A percentile compares a stretch with the other conserved stretches of the same genome.
These are phyloP conservation scores for Chlorella sp. DNA, from an alignment of 139 green algal genomes.

Conservation along the genomic window DNA sequence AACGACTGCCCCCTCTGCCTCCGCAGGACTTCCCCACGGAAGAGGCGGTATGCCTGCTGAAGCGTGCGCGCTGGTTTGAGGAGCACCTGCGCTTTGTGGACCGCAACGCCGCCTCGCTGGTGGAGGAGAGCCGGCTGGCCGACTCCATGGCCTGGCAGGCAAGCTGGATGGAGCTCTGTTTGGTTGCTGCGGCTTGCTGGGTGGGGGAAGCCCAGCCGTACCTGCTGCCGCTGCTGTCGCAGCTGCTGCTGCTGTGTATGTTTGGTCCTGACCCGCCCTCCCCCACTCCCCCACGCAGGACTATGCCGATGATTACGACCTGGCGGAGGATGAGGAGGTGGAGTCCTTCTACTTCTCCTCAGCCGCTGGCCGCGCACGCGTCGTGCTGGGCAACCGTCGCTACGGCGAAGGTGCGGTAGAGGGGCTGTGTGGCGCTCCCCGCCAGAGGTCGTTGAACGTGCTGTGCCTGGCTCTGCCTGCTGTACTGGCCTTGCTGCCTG, in stretches of 20 bases:
- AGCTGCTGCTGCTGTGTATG: no score
- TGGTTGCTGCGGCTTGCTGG: no score
- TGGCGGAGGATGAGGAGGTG: slow-evolving; percentile 77
- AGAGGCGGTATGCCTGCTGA: slow-evolving; percentile 84
- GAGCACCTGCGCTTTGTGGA: slow-evolving; percentile 42
- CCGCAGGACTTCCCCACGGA: slow-evolving; percentile 76
- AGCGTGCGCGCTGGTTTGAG: slow-evolving; percentile 83
- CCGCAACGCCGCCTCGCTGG: background rate
- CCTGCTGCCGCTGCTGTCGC: no score
- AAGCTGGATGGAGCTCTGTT: no score
- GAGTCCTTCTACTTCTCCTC: slow-evolving; percentile 82
- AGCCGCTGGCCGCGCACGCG: slow-evolving; percentile 67
- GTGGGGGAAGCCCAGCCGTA: no score
- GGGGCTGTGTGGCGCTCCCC: no score
- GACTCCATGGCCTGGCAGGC: slow-evolving; percentile 48
- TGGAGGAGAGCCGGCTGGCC: slow-evolving; percentile 36
- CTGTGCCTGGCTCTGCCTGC: background rate
- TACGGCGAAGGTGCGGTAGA: slow-evolving; percentile 64
- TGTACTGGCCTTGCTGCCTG: no score
- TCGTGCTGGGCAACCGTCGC: slow-evolving; percentile 84
- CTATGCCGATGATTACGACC: slow-evolving; percentile 61
- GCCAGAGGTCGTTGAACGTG: no score
- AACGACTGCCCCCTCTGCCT: background rate
- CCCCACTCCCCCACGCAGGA: background rate
- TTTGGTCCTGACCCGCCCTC: background rate